Base-by-base conservation (phyloP, 2,329 filamentous ascomycete species). In the Aureobasidium mangrovei region DNA sequence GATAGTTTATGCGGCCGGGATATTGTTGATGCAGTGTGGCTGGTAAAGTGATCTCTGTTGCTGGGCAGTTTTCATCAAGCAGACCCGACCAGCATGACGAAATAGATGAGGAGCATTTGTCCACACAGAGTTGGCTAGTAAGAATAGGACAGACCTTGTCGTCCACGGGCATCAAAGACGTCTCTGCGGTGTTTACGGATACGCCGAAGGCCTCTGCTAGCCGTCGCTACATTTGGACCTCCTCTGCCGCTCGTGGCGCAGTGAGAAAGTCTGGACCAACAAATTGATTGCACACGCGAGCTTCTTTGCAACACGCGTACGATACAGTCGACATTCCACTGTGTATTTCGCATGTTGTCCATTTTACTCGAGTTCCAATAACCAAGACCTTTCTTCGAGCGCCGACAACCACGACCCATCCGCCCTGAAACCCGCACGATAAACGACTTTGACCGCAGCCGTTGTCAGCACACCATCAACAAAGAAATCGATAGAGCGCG, bases 391-490 rank as follows among this genome's bases (percentile, higher is more conserved):
- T 32, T n/a, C 9, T 9, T 47, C 33, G 9, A 29, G 9, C 18
- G 28, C 26, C 46, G 3, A 49, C 27, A 7, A 8, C 35, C n/a
- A 27, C 35, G 36, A 49, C 32, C 29, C 27, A 49, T 49, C 31
- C n/a, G 10, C 35, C 46, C 46, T 24, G 36, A 49, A 28, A 31
- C 36, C 26, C 36, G 46, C 28, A 40, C 46, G 27, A 31, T 32
- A 10, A 49, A 7, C 31, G 27, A 49, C 36, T 49, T 36, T 28
- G 45, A 26, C 45, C 46, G 46, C 46, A 40, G 32, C 27, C 3
- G n/a, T 10, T 49, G 46, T 49, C 46, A 49, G 46, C 46, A 49
- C 45, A 47, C 45, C 33, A 38, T 47, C 33, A 29, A 49, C 36
- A 41, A 32, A 49, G 7, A 27, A 40, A 27, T 49, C 27, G 35